phyloP scores from a whole-genome alignment of 225 moss, liverwort and hornwort species.

The Neckera pumila region DNA sequence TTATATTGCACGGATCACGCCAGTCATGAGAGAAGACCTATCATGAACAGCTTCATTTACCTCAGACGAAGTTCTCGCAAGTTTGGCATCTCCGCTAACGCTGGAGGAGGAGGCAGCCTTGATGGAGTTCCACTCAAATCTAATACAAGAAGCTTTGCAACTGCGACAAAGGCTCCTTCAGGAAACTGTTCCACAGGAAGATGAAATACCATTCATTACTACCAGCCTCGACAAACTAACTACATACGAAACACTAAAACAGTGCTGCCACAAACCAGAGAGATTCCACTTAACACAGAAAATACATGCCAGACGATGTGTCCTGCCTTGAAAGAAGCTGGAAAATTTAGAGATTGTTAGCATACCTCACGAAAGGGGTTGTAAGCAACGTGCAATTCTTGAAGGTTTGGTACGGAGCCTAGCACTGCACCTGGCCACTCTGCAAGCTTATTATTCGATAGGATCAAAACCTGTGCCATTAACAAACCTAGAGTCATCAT shows the following conservation, averaged over 20 bases:
- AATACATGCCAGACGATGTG: background rate
- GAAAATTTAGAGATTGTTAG: background rate
- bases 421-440: constrained; percentile 73
- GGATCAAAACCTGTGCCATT: constrained; percentile 49
- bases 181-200: constrained; percentile 38
- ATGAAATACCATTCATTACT: background rate
- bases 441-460: constrained; percentile 69
- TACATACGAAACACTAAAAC: background rate
- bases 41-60: constrained; percentile 5
- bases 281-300: background rate
- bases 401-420: constrained; percentile 58
- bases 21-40: background rate
- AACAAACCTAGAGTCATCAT: background rate
- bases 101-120: constrained; percentile 52
- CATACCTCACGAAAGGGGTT: constrained; percentile 62
- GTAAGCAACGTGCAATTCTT: constrained; percentile 55
- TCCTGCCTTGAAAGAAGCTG: background rate
- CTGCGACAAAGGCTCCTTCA: constrained; percentile 57
- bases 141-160: constrained; percentile 54
- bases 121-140: constrained; percentile 70
- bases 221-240: background rate
- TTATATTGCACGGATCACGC: background rate
- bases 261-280: background rate
- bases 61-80: constrained; percentile 78
- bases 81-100: constrained; percentile 61